Base-by-base conservation (phyloP, 192 early-diverging fungal species). In the Powellomyces hirtus region DNA sequence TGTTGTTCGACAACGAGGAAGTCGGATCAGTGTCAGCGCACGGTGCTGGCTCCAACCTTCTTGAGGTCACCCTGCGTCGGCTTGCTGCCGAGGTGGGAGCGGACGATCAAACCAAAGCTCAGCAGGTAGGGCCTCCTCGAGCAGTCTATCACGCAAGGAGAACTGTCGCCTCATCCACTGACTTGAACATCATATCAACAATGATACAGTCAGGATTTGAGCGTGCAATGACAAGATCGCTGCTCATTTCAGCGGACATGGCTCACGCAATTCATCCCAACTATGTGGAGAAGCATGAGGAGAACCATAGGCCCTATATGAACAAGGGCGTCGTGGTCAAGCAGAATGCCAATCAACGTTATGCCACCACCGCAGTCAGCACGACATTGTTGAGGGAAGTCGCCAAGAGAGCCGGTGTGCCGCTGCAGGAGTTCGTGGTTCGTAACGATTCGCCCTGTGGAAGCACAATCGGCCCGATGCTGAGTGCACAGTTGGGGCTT, bases 1-100 rank as follows among this genome's bases (percentile, higher is more conserved):
- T 90, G 27, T 82, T 98, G 38, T 99, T 99, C 70, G 97, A 99
- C 76, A 97, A 99, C 79, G 97, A 99, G 75, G 97, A 99, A 68
- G 87, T 99, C 35, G 97, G 97, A 30, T 94, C 91, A 30, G 81
- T 77, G 13, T 92, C 93, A 40, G 96, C 95, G 4, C 91, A 96
- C 68, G 97, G 97, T 56, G 97, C 97, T 14, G 91, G 91, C 73
- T 96, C 93, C 11, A 90, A 92, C 64, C 79, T 98, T 64, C 80
- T 84, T 42, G 72, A 77, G 62, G 75, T 77, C 44, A 77, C 74
- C 14, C 52, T 83, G n/a, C 44, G 68, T 14, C 63, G 81, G 14
- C 58, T 83, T 4, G 62, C 78, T 24, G 65, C 52, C 24, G 64
- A 68, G 38, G 58, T 75, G 26, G 73, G 62, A 18, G 46, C 44